Percentiles rank a stretch among this genome's conserved stretches.
phyloP scores from a whole-genome alignment of 495 filamentous ascomycete genomes.

The Penicillium canescens region DNA sequence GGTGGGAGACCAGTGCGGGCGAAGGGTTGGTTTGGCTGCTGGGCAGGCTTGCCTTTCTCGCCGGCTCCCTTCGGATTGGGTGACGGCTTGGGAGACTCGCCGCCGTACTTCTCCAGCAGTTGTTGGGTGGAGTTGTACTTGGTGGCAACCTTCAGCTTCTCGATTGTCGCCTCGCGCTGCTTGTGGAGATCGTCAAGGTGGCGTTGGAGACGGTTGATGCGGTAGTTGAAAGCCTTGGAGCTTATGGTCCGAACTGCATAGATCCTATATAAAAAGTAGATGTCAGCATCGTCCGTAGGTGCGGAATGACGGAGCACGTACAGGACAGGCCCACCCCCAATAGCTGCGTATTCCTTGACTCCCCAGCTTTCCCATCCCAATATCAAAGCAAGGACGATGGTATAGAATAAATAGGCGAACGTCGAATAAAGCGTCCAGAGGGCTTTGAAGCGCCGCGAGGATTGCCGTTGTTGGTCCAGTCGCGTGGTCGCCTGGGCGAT shows the following conservation, averaged over 20 bases:
- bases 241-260: conserved; percentile 61
- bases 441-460: conserved; percentile 75
- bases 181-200: conserved; percentile 72
- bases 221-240: conserved; percentile 75
- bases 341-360: conserved; percentile 68
- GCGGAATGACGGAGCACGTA: conserved; percentile 37
- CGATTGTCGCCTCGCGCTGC: conserved; percentile 82
- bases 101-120: conserved; percentile 91
- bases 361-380: conserved; percentile 84
- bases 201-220: conserved; percentile 64
- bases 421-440: conserved; percentile 87
- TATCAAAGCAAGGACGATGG: conserved; percentile 76
- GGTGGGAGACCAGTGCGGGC: conserved; percentile 64
- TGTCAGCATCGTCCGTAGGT: not conserved
- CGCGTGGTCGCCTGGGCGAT: conserved; percentile 70
- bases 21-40: conserved; percentile 24
- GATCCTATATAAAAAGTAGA: conserved; percentile 49
- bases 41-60: conserved; percentile 22
- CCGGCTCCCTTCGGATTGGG: conserved; percentile 34
- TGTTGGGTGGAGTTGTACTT: conserved; percentile 94
- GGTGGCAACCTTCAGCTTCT: conserved; percentile 90
- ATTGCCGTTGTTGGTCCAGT: conserved; percentile 70
- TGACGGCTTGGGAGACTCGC: conserved; percentile 50
- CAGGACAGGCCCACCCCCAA: conserved; percentile 78
- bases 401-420: conserved; percentile 85